Evolutionary conservation across 1,139 yeast genomes (phyloP).

Genomic region (Protomyces arabidopsidicola): DNA sequence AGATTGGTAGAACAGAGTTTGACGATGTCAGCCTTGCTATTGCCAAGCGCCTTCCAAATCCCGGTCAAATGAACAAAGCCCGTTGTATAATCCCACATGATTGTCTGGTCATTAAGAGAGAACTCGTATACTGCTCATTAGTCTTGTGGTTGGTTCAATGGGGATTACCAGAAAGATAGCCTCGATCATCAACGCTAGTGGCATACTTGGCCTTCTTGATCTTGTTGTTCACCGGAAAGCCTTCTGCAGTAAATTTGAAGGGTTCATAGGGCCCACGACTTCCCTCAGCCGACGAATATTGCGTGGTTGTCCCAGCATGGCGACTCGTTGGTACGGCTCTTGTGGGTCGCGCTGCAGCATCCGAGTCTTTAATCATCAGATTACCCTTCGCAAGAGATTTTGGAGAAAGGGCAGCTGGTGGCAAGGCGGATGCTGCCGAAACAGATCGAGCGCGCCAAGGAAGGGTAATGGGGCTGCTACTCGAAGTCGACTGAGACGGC

Average conservation of each 20-base stretch:
- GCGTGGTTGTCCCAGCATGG: not conserved
- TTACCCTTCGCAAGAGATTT: not conserved
- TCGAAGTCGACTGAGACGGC: not conserved
- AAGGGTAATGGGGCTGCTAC: not conserved
- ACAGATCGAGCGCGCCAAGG: not conserved
- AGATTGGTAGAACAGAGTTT: slow-evolving; percentile 45
- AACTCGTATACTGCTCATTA: slow-evolving; percentile 57
- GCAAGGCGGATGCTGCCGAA: not conserved
- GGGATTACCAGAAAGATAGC: slow-evolving; percentile 49
- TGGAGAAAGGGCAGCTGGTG: not conserved
- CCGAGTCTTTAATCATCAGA: not conserved
- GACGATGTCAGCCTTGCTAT: slow-evolving; percentile 67
- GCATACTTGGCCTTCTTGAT: slow-evolving; percentile 46
- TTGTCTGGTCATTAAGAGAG: slow-evolving; percentile 57
- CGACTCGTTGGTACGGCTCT: not conserved
- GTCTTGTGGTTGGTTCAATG: not conserved
- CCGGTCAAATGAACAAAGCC: slow-evolving; percentile 91
- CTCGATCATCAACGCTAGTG: slow-evolving; percentile 67
- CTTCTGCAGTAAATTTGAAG: slow-evolving; percentile 13
- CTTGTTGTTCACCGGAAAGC: slow-evolving; percentile 23
- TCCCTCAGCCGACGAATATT: not conserved
- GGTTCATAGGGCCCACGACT: not conserved
- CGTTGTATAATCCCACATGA: slow-evolving; percentile 83
- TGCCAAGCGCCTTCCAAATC: slow-evolving; percentile 77
- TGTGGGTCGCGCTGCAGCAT: not conserved